Evolutionary conservation across 441 rosid species (phyloP).

Genomic region (Eutrema salsugineum): DNA sequence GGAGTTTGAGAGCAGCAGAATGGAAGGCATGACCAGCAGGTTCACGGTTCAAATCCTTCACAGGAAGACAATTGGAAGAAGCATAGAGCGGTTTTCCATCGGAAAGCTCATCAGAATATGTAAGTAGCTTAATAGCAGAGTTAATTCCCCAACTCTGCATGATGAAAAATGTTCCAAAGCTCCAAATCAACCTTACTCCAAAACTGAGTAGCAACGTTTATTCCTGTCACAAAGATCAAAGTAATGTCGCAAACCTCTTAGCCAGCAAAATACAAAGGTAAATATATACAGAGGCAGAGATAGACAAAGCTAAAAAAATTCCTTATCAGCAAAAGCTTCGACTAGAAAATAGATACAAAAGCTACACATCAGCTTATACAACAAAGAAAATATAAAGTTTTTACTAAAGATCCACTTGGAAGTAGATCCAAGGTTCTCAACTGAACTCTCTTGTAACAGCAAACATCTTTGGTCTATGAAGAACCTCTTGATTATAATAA

Average conservation of each 20-base stretch:
- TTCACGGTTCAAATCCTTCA: slow-evolving; percentile 69
- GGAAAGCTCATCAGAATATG: slow-evolving; percentile 65
- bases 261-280: not conserved
- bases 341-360: not conserved
- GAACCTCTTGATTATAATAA: not conserved
- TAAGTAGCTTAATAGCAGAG: slow-evolving; percentile 45
- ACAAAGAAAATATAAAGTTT: not conserved
- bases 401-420: not conserved
- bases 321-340: not conserved
- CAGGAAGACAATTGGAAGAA: slow-evolving; percentile 74
- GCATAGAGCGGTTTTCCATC: slow-evolving; percentile 62
- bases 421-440: not conserved
- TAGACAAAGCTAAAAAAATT: not conserved
- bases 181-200: not conserved
- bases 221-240: slow-evolving; percentile 11
- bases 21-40: slow-evolving; percentile 98
- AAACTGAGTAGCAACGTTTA: not conserved
- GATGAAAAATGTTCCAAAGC: not conserved
- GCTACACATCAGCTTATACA: not conserved
- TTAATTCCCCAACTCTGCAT: slow-evolving; percentile 40
- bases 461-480: not conserved
- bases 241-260: not conserved
- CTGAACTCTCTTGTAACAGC: not conserved
- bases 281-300: not conserved
- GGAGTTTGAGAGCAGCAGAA: slow-evolving; percentile 70